phyloP scores from a whole-genome alignment of 2,329 filamentous ascomycete genomes.

The Monascus ruber region DNA sequence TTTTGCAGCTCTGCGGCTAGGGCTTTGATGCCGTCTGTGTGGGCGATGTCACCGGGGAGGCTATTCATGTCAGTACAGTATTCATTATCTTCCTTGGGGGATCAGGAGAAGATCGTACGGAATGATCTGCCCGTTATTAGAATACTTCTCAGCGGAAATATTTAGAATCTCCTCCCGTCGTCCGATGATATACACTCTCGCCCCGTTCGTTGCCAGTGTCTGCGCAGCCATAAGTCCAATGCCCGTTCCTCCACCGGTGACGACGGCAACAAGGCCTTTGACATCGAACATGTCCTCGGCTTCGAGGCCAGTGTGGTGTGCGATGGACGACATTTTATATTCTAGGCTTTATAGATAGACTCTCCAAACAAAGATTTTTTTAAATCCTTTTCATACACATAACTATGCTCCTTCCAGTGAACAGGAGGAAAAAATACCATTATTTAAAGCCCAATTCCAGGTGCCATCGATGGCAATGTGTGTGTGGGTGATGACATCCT shows the following conservation, averaged over 20 bases:
- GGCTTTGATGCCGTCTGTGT: conserved; percentile 39
- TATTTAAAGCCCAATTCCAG: neutral
- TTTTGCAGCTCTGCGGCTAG: conserved; percentile 41
- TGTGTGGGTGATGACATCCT: conserved; percentile 2
- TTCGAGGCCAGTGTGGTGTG: conserved; percentile 9
- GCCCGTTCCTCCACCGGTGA: conserved; percentile 37
- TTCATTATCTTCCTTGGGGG: neutral
- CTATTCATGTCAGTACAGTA: conserved; percentile 6
- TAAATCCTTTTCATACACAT: too few relatives aligned
- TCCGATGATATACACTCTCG: conserved; percentile 38
- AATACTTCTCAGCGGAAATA: conserved; percentile 36
- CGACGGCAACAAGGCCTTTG: conserved; percentile 23
- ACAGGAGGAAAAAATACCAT: too few relatives aligned
- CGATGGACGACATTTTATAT: conserved; percentile 5
- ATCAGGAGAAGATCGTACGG: conserved; percentile 16
- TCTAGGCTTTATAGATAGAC: neutral
- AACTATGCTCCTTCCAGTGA: too few relatives aligned
- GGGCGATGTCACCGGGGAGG: conserved; percentile 37
- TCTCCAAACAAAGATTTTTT: too few relatives aligned
- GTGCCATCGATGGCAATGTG: neutral
- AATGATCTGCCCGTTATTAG: conserved; percentile 31
- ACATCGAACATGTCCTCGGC: conserved; percentile 19
- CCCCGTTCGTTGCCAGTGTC: conserved; percentile 37
- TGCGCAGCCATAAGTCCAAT: conserved; percentile 39
- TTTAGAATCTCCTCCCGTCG: conserved; percentile 36